phyloP scores from a whole-genome alignment of 2,329 filamentous ascomycete species.

The Fusarium sp. region DNA sequence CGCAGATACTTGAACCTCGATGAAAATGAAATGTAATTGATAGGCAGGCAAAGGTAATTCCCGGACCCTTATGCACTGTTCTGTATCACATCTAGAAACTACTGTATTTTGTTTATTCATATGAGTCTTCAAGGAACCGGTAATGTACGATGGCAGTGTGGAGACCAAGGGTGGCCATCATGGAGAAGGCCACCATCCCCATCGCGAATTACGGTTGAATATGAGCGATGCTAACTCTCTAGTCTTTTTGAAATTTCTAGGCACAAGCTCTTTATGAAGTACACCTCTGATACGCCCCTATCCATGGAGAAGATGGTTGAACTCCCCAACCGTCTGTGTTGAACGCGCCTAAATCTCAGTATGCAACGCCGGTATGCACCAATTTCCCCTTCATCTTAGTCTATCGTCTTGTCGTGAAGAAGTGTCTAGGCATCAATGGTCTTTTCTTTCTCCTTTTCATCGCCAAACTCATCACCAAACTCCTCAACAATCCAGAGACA shows the following conservation, averaged over 20 bases:
- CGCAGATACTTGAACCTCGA: not conserved
- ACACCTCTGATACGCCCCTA: not conserved
- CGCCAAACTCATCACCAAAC: slow-evolving; percentile 71
- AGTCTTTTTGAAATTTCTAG: not conserved
- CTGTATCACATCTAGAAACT: not conserved
- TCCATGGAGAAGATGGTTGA: slow-evolving; percentile 17
- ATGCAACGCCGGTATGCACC: slow-evolving; percentile 13
- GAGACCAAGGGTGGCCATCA: not conserved
- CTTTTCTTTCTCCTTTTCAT: slow-evolving; percentile 19
- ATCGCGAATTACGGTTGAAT: not conserved
- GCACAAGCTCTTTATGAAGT: not conserved
- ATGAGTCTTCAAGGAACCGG: not conserved
- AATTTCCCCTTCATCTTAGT: not conserved
- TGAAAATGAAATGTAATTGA: not conserved
- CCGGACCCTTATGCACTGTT: not conserved
- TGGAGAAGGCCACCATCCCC: not conserved
- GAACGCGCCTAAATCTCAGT: slow-evolving; percentile 19
- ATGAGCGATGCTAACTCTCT: not conserved
- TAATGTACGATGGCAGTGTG: not conserved
- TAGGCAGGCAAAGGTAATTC: not conserved
- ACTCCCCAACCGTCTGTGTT: slow-evolving; percentile 21
- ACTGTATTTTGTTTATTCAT: not conserved
- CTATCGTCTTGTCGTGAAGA: slow-evolving; percentile 11
- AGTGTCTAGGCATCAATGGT: not conserved
- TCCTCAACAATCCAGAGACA: slow-evolving; percentile 90